A percentile compares a stretch with the other conserved stretches of the same genome.
phyloP scores from a whole-genome alignment of 257 asterid species.

The Coffea eugenioides region DNA sequence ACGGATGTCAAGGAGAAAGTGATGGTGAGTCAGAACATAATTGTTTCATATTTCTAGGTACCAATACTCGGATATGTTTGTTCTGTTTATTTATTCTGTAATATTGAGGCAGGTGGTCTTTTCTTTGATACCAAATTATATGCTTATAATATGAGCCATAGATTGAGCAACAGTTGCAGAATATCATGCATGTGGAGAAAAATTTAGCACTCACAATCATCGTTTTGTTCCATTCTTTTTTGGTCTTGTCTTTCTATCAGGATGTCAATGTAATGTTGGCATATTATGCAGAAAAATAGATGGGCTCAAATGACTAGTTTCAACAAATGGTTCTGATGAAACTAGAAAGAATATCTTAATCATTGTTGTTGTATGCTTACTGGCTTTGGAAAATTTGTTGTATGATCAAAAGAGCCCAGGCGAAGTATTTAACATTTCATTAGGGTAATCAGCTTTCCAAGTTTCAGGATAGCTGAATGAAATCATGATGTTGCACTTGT shows the following conservation, averaged over 20 bases:
- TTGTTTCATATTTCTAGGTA: not conserved
- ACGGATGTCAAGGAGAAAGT: no score
- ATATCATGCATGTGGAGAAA: not conserved
- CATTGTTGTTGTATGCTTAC: no score
- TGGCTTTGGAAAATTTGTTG: not conserved
- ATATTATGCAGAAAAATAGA: not conserved
- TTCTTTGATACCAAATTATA: not conserved
- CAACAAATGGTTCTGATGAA: not conserved
- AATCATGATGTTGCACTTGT: no score
- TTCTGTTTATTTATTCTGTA: not conserved
- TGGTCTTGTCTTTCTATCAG: not conserved
- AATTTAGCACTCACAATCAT: not conserved
- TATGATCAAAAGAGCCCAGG: not conserved
- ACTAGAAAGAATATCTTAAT: no score
- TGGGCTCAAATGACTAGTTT: not conserved
- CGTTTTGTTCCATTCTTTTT: not conserved
- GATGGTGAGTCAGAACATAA: conserved; percentile 47
- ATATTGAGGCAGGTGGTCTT: not conserved
- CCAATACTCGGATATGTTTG: not conserved
- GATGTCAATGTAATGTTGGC: not conserved
- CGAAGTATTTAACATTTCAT: no score
- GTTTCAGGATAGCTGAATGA: no score
- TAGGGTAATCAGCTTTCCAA: no score
- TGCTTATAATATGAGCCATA: not conserved
- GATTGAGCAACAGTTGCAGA: not conserved